Base-by-base conservation (phyloP, 129 eudicot species). In the Arctium lappa region DNA sequence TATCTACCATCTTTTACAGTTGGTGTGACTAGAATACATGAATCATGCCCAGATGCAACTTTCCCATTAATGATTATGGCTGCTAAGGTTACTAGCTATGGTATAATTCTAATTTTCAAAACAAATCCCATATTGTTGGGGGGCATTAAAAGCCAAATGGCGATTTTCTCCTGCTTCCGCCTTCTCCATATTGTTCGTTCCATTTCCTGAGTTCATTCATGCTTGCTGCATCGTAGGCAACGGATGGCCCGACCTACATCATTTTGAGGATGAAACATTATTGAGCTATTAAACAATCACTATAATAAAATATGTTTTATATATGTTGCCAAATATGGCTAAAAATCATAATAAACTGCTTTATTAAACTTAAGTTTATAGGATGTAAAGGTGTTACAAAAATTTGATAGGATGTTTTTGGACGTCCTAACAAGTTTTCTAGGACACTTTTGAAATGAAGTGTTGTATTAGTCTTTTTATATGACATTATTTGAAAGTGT, bases 181-280 rank as follows among this genome's bases (percentile, higher is more conserved):
- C 99, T 89, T 93, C 98, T 34, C 99, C 99, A 30, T 93, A 95
- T 68, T 91, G 99, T 16, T 95, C 99, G 72, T 95, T 95, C 99
- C 99, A 95, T 88, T 95, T 93, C 71, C 99, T 83, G 81, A 95
- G 87, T 88, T 95, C 98, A 63, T 93, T 93, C 99, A 93, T 91
- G 88, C 98, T 93, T 32, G 97, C 80, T 16, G 99, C 98, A 75
- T 95, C 98, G 60, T 88, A 91, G 31, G 98, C 94, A 66, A 95
- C 98, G 5, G 99, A 93, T 30, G 99, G 95, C 56, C 97, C 99
- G 72, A 95, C 99, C 99, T 95, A 80, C 7, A 80, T 30, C 73
- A 69, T 31, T 70, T 70, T 70, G 38, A 30, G 16, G 6, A 30
- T 33, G 1, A 12, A 29, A 31, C 74, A 31, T 31, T 29, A 70